A percentile compares a stretch with the other conserved stretches of the same genome.
These are phyloP conservation scores for Chytridiales sp. DNA, from an alignment of 371 early-diverging fungal genomes.

Conservation along the genomic window DNA sequence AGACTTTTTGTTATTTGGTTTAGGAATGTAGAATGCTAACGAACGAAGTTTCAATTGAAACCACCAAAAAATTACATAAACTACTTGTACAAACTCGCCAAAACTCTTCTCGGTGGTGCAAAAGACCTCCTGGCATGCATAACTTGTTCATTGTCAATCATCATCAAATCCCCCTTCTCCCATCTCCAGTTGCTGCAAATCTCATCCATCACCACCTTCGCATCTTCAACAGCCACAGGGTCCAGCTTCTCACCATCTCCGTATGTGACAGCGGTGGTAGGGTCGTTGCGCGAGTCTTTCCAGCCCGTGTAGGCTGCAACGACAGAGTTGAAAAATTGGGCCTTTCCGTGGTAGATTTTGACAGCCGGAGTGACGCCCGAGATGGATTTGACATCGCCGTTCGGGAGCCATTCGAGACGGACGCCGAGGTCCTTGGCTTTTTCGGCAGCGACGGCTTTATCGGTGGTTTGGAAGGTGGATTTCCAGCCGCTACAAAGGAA, in stretches of 20 bases:
- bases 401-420: constrained; percentile 24
- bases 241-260: constrained; percentile 32
- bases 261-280: constrained; percentile 26
- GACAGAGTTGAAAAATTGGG: constrained; percentile 38
- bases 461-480: constrained; percentile 31
- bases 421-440: constrained; percentile 22
- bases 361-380: constrained; percentile 29
- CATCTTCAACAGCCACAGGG: constrained; percentile 15
- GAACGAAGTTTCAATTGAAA: too few species aligned
- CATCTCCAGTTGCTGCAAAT: constrained; percentile 21
- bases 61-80: too few species aligned
- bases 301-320: constrained; percentile 37
- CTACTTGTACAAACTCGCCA: too few species aligned
- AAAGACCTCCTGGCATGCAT: constrained; percentile 34
- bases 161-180: constrained; percentile 32
- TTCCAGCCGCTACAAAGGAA: constrained; percentile 39
- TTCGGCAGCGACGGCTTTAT: constrained; percentile 21
- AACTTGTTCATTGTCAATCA: constrained; percentile 35
- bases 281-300: constrained; percentile 34
- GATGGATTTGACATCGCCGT: constrained; percentile 34
- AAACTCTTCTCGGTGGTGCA: too few species aligned
- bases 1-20: too few species aligned
- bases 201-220: constrained; percentile 29
- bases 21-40: too few species aligned
- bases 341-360: constrained; percentile 20